Percentiles rank a stretch among this genome's conserved stretches.
These are phyloP conservation scores for Actinomortierella ambigua DNA, from an alignment of 371 early-diverging fungal genomes.

Conservation along the genomic window DNA sequence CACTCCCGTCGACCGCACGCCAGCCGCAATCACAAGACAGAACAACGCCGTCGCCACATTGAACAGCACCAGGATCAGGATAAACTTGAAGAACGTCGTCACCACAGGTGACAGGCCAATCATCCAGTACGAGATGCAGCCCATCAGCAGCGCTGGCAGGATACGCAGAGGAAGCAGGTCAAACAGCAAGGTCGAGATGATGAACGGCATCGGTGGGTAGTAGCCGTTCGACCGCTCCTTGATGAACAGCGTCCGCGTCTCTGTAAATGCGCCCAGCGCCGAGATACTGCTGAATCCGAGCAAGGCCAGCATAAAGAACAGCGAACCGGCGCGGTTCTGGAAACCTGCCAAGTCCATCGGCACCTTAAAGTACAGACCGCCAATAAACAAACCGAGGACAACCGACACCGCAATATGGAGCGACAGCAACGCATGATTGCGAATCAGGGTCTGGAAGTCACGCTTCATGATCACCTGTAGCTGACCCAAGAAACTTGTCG, in stretches of 20 bases:
- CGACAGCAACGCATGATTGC: conserved; percentile 25
- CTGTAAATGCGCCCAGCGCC: conserved; percentile 59
- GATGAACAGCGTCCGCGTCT: conserved; percentile 58
- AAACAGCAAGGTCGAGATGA: conserved; percentile 54
- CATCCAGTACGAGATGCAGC: conserved; percentile 58
- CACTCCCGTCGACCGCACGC: conserved; percentile 44
- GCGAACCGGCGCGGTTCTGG: conserved; percentile 63
- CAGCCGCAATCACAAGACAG: conserved; percentile 57
- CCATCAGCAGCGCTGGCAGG: conserved; percentile 50
- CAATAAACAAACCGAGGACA: conserved; percentile 41
- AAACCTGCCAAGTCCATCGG: conserved; percentile 41
- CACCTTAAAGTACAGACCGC: conserved; percentile 50
- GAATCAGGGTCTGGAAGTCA: conserved; percentile 32
- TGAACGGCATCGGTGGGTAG: conserved; percentile 65
- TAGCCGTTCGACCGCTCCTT: conserved; percentile 66
- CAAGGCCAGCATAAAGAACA: conserved; percentile 63
- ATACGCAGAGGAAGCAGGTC: conserved; percentile 56
- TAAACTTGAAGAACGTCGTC: conserved; percentile 51
- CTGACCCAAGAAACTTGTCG: conserved; percentile 42
- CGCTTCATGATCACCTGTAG: conserved; percentile 32
- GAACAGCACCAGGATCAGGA: conserved; percentile 53
- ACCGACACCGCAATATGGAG: conserved; percentile 29
- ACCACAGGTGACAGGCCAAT: conserved; percentile 53
- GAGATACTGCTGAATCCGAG: conserved; percentile 52
- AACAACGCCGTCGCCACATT: conserved; percentile 53